Conservation (phyloP, 2,329 filamentous ascomycete species). For the Trichothecium roseum region DNA sequence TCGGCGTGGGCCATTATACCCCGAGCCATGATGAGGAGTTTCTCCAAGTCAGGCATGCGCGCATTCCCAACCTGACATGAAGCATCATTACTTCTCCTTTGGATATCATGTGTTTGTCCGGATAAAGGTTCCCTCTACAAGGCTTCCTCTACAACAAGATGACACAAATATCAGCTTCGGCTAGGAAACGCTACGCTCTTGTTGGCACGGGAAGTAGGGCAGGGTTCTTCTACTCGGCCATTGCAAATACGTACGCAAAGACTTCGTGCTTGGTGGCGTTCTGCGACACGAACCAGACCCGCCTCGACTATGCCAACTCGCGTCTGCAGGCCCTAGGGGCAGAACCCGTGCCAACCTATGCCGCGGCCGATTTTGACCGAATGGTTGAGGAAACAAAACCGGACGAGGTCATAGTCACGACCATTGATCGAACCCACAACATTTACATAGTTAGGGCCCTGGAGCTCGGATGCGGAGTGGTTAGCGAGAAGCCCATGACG, state of each 20-base stretch:
- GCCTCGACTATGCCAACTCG: constrained; percentile 44
- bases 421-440: constrained; percentile 52
- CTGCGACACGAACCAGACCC: constrained; percentile 51
- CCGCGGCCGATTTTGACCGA: constrained; percentile 42
- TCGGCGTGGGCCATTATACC: too few species aligned
- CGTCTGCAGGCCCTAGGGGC: constrained; percentile 33
- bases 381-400: constrained; percentile 48
- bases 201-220: constrained; percentile 50
- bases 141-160: background rate
- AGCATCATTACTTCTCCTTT: too few species aligned
- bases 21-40: too few species aligned
- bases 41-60: too few species aligned
- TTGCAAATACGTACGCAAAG: constrained; percentile 37
- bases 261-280: constrained; percentile 43
- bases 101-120: too few species aligned
- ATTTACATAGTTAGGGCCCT: constrained; percentile 49
- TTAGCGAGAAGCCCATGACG: constrained; percentile 59
- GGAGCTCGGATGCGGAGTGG: constrained; percentile 47
- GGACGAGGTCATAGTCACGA: constrained; percentile 52
- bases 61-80: too few species aligned
- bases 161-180: background rate
- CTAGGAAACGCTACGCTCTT: constrained; percentile 37
- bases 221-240: constrained; percentile 51
- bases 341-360: constrained; percentile 41
- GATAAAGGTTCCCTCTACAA: too few species aligned